Conservation (phyloP, 176 grass and related monocot species). For the Panicum miliaceum region DNA sequence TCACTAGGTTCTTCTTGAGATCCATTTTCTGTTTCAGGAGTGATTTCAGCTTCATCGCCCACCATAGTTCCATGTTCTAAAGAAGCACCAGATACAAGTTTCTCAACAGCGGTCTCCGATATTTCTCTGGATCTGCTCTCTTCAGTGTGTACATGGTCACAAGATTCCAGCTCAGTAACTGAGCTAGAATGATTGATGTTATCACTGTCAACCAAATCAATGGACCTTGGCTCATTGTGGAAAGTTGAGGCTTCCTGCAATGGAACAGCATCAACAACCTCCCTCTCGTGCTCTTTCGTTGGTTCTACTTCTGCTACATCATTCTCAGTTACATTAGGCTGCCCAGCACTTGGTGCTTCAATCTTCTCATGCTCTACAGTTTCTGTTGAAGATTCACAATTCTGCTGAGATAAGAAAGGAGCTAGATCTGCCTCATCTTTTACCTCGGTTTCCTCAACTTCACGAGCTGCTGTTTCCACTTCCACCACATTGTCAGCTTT, state of each 20-base stretch:
- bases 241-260: not conserved
- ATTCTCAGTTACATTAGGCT: slow-evolving; percentile 36
- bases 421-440: not conserved
- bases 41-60: slow-evolving; percentile 32
- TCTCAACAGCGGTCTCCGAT: slow-evolving; percentile 16
- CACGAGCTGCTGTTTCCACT: not conserved
- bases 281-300: slow-evolving; percentile 9
- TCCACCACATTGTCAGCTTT: slow-evolving; percentile 26
- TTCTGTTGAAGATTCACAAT: slow-evolving; percentile 18
- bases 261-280: slow-evolving; percentile 27
- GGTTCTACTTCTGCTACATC: slow-evolving; percentile 25
- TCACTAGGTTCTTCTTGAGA: slow-evolving; percentile 20
- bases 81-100: slow-evolving; percentile 30
- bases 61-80: slow-evolving; percentile 24
- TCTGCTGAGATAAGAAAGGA: slow-evolving; percentile 18
- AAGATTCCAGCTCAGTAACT: slow-evolving; percentile 9
- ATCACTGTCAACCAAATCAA: slow-evolving; percentile 37
- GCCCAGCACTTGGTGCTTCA: slow-evolving; percentile 2
- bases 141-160: not conserved
- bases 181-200: not conserved
- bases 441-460: not conserved
- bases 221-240: slow-evolving; percentile 20
- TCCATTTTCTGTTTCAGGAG: slow-evolving; percentile 14
- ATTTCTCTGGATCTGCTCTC: slow-evolving; percentile 41
- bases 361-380: slow-evolving; percentile 26